A percentile compares a stretch with the other conserved stretches of the same genome.
These are phyloP conservation scores for Ambrosiella cleistominuta DNA, from an alignment of 2,329 filamentous ascomycete species.

Conservation along the genomic window DNA sequence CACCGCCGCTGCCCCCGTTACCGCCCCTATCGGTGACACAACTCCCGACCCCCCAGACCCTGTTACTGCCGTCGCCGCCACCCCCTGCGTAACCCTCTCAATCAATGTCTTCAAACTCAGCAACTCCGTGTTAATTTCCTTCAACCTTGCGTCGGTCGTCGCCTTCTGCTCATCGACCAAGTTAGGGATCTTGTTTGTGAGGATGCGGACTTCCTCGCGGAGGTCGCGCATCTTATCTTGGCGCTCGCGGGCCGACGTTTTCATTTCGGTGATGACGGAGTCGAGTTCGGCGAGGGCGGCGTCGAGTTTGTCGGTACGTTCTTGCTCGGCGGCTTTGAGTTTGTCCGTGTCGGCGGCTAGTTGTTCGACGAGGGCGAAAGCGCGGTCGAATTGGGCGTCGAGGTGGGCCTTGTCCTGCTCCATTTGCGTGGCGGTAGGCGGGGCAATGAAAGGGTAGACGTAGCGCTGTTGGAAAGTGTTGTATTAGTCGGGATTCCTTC, in stretches of 20 bases:
- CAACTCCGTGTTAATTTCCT: slow-evolving; percentile 72
- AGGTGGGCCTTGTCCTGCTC: slow-evolving; percentile 88
- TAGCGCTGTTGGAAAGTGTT: slow-evolving; percentile 46
- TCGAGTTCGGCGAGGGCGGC: slow-evolving; percentile 69
- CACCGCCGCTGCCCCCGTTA: background rate
- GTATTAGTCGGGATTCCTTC: background rate
- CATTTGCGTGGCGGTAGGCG: slow-evolving; percentile 81
- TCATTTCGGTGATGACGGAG: slow-evolving; percentile 62
- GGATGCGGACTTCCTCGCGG: slow-evolving; percentile 64
- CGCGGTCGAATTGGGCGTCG: slow-evolving; percentile 82
- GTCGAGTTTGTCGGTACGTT: slow-evolving; percentile 70
- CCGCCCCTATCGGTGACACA: background rate
- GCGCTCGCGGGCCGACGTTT: slow-evolving; percentile 59
- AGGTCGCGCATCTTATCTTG: slow-evolving; percentile 79
- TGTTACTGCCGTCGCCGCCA: slow-evolving; percentile 15
- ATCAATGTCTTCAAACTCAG: slow-evolving; percentile 85
- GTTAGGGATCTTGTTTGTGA: slow-evolving; percentile 75
- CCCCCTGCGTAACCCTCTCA: slow-evolving; percentile 31
- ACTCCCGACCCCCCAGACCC: slow-evolving; percentile 15
- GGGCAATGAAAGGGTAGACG: slow-evolving; percentile 74
- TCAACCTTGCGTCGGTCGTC: slow-evolving; percentile 59
- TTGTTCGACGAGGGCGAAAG: slow-evolving; percentile 82
- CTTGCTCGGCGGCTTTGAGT: slow-evolving; percentile 72
- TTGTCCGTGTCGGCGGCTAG: slow-evolving; percentile 75
- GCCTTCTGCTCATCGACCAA: slow-evolving; percentile 80